Evolutionary conservation across 2,329 filamentous ascomycete species (phyloP), one percentile per base, ranked within the genome.

Genomic region (Lecanicillium sp.): DNA sequence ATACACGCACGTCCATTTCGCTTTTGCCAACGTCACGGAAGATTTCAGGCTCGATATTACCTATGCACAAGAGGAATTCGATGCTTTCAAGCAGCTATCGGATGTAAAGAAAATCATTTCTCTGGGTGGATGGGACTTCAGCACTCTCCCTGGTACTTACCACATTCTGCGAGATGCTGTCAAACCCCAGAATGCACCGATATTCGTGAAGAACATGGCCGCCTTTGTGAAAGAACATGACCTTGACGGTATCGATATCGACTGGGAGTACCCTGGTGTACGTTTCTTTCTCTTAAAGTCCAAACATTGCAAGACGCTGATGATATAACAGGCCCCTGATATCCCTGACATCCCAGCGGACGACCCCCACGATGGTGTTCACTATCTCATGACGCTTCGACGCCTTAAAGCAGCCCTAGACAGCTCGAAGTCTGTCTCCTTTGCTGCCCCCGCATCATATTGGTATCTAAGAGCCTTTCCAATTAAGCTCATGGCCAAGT

Each of bases 231-330:
- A 65, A 21, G 36, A 72, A 27, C 36, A 70, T 19, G 54, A 58
- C 3, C 53, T 74, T 0, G 70, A 73, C 38, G 71, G 71, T 0
- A 56, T 73, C 11, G 69, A 73, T 37, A 57, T 72, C 37, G 70
- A 73, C 53, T 77, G 71, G 73, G 70, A 73, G 48, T 73, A 74
- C 46, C 66, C 66, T 1, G 62, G 59, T 0, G 61, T 61, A 26
- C 56, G n/a, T 36, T 39, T 32, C 49, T 57, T 17, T 62, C 54
- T 9, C n/a, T n/a, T n/a, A n/a, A 20, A 51, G 2, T 21, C 39
- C 3, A 32, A 43, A 2, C 63, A n/a, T n/a, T n/a, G n/a, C n/a
- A n/a, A n/a, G n/a, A n/a, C n/a, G n/a, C n/a, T n/a, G n/a, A n/a
- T n/a, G n/a, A n/a, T n/a, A n/a, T n/a, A n/a, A 30, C 11, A 39